Percentiles rank a stretch among this genome's conserved stretches.
Conservation (phyloP, 2,329 filamentous ascomycete genomes). For the Neophaeococcomyces mojaviensis region DNA sequence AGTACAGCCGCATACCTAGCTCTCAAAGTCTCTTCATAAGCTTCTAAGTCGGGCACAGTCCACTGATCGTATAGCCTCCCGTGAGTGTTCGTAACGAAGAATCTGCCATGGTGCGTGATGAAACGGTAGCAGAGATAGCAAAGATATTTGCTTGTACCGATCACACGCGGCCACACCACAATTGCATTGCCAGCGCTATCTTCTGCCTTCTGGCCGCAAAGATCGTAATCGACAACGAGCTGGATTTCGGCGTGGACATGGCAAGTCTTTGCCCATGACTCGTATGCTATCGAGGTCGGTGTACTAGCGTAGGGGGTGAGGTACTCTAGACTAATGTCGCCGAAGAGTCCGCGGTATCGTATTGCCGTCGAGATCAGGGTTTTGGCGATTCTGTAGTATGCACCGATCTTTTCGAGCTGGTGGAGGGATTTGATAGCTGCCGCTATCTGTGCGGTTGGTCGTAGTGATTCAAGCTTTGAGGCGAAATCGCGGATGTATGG, state of each 20-base stretch:
- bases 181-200: background rate
- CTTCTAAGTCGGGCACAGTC: conserved; percentile 20
- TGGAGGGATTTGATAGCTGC: conserved; percentile 13
- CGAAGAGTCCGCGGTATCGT: conserved; percentile 7
- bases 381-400: conserved; percentile 14
- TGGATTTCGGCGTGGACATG: conserved; percentile 23
- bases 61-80: conserved; percentile 22
- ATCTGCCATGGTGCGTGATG: conserved; percentile 14
- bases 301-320: conserved; percentile 8
- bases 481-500: conserved; percentile 6
- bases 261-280: conserved; percentile 9
- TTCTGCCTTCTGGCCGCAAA: background rate
- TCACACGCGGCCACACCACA: conserved; percentile 11
- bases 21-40: conserved; percentile 3
- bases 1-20: background rate
- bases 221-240: conserved; percentile 19
- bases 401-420: conserved; percentile 18
- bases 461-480: conserved; percentile 1
- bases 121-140: conserved; percentile 23
- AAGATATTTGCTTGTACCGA: conserved; percentile 22
- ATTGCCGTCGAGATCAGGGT: conserved; percentile 6
- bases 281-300: conserved; percentile 7
- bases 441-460: conserved; percentile 12
- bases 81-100: conserved; percentile 15
- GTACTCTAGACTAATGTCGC: conserved; percentile 10